A percentile compares a stretch with the other conserved stretches of the same genome.
phyloP scores from a whole-genome alignment of 768 basidiomycete genomes.

The Boletus vinaceobasis region DNA sequence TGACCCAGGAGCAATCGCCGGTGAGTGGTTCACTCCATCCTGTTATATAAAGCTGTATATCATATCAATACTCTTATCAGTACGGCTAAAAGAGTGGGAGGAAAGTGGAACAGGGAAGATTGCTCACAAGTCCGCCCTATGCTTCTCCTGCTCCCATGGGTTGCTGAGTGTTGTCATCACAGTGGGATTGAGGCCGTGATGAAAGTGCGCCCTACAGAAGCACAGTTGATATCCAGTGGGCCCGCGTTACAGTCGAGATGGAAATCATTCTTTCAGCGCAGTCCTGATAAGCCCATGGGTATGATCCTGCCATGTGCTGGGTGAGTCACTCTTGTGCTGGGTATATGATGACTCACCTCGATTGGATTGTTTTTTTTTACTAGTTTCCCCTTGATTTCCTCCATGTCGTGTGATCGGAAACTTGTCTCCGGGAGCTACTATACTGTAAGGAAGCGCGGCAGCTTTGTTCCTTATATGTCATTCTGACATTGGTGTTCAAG shows the following conservation, averaged over 20 bases:
- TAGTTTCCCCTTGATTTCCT: slow-evolving; percentile 26
- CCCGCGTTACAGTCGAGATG: slow-evolving; percentile 48
- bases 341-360: background rate
- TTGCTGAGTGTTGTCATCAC: background rate
- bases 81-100: slow-evolving; percentile 30
- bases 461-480: no score
- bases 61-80: slow-evolving; percentile 14
- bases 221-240: slow-evolving; percentile 47
- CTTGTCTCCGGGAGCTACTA: slow-evolving; percentile 31
- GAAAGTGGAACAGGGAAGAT: slow-evolving; percentile 45
- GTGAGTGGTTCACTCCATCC: slow-evolving; percentile 29
- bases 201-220: slow-evolving; percentile 49
- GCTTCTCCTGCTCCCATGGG: background rate
- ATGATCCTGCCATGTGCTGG: slow-evolving; percentile 39
- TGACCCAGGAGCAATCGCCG: slow-evolving; percentile 33
- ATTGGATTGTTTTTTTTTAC: background rate
- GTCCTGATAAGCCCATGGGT: slow-evolving; percentile 56
- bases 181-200: slow-evolving; percentile 53
- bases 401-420: slow-evolving; percentile 17
- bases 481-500: no score
- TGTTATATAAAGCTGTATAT: background rate
- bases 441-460: background rate
- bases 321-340: slow-evolving; percentile 26
- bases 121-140: slow-evolving; percentile 46
- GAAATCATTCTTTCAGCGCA: slow-evolving; percentile 46